These are phyloP conservation scores for Obelidium mucronatum DNA, from an alignment of 192 early-diverging fungal genomes.

Conservation along the genomic window DNA sequence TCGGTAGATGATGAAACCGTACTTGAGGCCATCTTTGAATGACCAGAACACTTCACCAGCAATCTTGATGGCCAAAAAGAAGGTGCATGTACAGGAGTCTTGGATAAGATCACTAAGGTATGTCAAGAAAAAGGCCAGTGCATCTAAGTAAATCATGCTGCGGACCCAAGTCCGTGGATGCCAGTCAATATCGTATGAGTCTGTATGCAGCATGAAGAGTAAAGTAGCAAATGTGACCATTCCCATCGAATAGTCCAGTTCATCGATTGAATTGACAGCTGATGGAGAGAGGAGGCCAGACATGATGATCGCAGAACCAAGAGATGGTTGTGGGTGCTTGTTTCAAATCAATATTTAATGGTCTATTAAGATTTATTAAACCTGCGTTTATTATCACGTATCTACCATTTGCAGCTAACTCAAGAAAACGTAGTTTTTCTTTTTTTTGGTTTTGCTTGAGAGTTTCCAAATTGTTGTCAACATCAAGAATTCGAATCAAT, in stretches of 20 bases:
- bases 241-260: conserved; percentile 15
- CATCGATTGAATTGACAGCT: background rate
- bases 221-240: conserved; percentile 21
- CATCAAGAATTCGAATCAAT: too few species aligned
- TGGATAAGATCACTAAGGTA: conserved; percentile 12
- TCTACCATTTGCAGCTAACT: too few species aligned
- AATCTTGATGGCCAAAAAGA: background rate
- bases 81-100: background rate
- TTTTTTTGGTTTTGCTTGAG: too few species aligned
- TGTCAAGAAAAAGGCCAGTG: conserved; percentile 30
- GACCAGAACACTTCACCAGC: conserved; percentile 10
- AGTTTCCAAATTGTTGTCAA: too few species aligned
- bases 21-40: conserved; percentile 27
- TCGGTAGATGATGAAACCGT: conserved; percentile 23
- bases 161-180: conserved; percentile 33
- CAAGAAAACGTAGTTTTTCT: too few species aligned
- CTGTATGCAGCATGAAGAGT: conserved; percentile 31
- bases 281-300: background rate
- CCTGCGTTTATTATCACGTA: too few species aligned
- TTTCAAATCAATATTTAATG: too few species aligned
- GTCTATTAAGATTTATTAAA: too few species aligned
- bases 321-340: too few species aligned
- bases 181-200: conserved; percentile 32
- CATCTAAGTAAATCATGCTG: conserved; percentile 39
- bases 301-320: too few species aligned